Percentiles rank a stretch among this genome's conserved stretches.
Conservation (phyloP, 1,139 yeast species). For the Taphrina flavorubra region DNA sequence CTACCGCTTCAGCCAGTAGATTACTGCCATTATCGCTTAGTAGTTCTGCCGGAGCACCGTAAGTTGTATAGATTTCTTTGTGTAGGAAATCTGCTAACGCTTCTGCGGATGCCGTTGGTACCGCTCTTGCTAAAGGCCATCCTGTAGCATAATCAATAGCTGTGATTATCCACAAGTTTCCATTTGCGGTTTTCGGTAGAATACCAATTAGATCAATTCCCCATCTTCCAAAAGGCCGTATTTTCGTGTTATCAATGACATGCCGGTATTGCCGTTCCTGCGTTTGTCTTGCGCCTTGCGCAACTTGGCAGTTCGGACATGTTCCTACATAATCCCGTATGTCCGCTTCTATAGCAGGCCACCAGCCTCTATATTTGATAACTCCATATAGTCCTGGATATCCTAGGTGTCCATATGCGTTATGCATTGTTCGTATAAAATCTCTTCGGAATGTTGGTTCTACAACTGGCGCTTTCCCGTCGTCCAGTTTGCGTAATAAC, state of each 20-base stretch:
- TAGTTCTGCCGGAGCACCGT: conserved; percentile 1
- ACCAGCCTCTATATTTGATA: not conserved
- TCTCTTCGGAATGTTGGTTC: not conserved
- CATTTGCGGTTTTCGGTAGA: not conserved
- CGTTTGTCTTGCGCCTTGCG: not conserved
- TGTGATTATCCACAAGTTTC: not conserved
- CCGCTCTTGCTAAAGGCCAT: not conserved
- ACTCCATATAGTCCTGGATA: not conserved
- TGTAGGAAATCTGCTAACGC: not conserved
- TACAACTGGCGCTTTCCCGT: not conserved
- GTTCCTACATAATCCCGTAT: not conserved
- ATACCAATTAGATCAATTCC: not conserved
- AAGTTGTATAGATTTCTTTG: not conserved
- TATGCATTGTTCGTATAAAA: not conserved
- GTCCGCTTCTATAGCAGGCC: not conserved
- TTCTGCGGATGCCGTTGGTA: not conserved
- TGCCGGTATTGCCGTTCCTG: not conserved
- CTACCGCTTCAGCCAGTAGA: not conserved
- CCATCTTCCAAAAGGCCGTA: not conserved
- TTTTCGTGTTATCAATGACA: not conserved
- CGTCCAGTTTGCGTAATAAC: not conserved
- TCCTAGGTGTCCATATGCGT: not conserved
- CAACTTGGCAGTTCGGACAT: not conserved
- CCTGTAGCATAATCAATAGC: not conserved
- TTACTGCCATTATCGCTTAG: not conserved